Percentiles rank a stretch among this genome's conserved stretches.
These are phyloP conservation scores for Pichia cabralensis DNA, from an alignment of 805 yeast genomes.

Conservation along the genomic window DNA sequence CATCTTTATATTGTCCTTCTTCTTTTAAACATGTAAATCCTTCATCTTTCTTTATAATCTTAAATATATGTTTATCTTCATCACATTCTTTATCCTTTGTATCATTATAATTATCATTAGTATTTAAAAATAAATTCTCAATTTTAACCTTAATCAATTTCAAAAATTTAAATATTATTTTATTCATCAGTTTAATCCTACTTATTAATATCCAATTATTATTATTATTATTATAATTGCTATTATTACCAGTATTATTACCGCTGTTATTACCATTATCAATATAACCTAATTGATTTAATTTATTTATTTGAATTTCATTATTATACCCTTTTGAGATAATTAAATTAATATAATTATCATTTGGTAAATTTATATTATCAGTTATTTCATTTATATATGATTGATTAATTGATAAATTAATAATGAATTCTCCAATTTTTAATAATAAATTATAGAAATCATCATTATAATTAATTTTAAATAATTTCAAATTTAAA, in stretches of 20 bases:
- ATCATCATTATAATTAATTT: slow-evolving; percentile 44
- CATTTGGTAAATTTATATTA: slow-evolving; percentile 34
- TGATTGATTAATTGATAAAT: slow-evolving; percentile 58
- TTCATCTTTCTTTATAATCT: not conserved
- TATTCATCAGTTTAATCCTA: slow-evolving; percentile 4
- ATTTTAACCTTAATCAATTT: slow-evolving; percentile 1
- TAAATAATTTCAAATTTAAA: slow-evolving; percentile 22
- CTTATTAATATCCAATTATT: not conserved
- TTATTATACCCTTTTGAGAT: slow-evolving; percentile 18
- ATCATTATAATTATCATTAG: not conserved
- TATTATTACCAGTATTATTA: slow-evolving; percentile 21
- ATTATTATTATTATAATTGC: not conserved
- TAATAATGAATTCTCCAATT: slow-evolving; percentile 51
- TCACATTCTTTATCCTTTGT: not conserved
- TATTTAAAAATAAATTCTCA: no score
- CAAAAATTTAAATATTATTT: slow-evolving; percentile 1
- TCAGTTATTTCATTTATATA: slow-evolving; percentile 54
- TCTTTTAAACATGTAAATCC: not conserved
- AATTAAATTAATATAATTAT: slow-evolving; percentile 37
- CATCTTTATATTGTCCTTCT: slow-evolving; percentile 2
- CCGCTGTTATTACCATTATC: not conserved
- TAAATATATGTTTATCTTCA: not conserved
- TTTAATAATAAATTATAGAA: slow-evolving; percentile 54
- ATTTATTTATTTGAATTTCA: slow-evolving; percentile 20
- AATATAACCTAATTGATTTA: slow-evolving; percentile 8